Percentiles rank a stretch among this genome's conserved stretches.
These are phyloP conservation scores for Miscanthus sacchariflorus DNA, from an alignment of 202 grass and related monocot species.

Conservation along the genomic window DNA sequence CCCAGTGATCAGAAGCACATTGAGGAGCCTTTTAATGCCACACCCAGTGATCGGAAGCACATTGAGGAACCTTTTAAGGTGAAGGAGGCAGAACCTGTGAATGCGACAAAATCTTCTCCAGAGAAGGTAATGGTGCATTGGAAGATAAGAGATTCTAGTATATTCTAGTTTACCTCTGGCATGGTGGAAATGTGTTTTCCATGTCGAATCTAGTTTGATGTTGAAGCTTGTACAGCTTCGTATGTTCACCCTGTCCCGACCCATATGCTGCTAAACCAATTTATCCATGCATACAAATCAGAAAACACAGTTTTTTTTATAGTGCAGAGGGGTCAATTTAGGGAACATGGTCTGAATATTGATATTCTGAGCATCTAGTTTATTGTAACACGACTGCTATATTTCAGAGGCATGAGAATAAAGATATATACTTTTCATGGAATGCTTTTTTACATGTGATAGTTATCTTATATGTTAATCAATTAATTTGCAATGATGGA, in stretches of 20 bases:
- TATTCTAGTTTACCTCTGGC: neutral
- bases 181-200: neutral
- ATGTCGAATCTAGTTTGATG: neutral
- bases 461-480: neutral
- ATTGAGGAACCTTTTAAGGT: slow-evolving; percentile 76
- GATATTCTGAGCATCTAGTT: slow-evolving; percentile 12
- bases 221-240: neutral
- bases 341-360: neutral
- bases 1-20: slow-evolving; percentile 45
- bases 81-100: slow-evolving; percentile 79
- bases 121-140: slow-evolving; percentile 65
- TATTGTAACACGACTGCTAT: neutral
- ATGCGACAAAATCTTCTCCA: slow-evolving; percentile 56
- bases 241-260: neutral
- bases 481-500: neutral
- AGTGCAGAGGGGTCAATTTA: neutral
- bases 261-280: slow-evolving; percentile 12
- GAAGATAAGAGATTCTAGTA: slow-evolving; percentile 10
- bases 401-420: neutral
- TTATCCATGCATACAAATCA: neutral
- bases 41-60: slow-evolving; percentile 40
- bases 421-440: slow-evolving; percentile 7
- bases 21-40: slow-evolving; percentile 67
- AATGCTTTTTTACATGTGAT: slow-evolving; percentile 9
- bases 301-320: slow-evolving; percentile 7